phyloP scores from a whole-genome alignment of 75 land plant species.

The Pinus taeda region DNA sequence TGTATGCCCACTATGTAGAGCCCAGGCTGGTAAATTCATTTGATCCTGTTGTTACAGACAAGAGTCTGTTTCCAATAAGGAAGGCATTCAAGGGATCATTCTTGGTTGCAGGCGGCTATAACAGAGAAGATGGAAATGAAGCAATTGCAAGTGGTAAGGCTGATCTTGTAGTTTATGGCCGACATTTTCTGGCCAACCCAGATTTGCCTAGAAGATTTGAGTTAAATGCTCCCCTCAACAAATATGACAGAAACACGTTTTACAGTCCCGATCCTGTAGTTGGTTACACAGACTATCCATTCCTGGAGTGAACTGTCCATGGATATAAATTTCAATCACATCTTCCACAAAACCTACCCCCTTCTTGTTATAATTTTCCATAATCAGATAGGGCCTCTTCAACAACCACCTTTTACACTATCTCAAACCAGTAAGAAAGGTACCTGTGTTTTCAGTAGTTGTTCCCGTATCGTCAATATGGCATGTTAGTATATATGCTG shows the following conservation, averaged over 20 bases:
- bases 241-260: constrained; percentile 32
- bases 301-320: background rate
- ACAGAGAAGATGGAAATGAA: constrained; percentile 39
- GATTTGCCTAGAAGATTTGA: too few species aligned
- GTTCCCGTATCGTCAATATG: too few species aligned
- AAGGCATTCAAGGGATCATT: constrained; percentile 41
- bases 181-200: too few species aligned
- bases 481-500: too few species aligned
- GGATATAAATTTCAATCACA: too few species aligned
- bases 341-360: too few species aligned
- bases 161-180: constrained; percentile 12
- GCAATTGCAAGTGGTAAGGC: constrained; percentile 26
- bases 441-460: too few species aligned
- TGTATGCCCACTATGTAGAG: constrained; percentile 30
- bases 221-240: background rate
- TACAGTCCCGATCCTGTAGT: constrained; percentile 34
- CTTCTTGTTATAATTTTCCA: too few species aligned
- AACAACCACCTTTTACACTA: too few species aligned
- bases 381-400: too few species aligned
- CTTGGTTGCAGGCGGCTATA: constrained; percentile 41
- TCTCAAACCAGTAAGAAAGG: too few species aligned
- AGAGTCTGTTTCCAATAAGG: constrained; percentile 25
- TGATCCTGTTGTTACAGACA: constrained; percentile 7
- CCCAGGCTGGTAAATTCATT: constrained; percentile 2
- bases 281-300: constrained; percentile 46